phyloP scores from a whole-genome alignment of 768 basidiomycete species.

The Suillus fuscotomentosus region DNA sequence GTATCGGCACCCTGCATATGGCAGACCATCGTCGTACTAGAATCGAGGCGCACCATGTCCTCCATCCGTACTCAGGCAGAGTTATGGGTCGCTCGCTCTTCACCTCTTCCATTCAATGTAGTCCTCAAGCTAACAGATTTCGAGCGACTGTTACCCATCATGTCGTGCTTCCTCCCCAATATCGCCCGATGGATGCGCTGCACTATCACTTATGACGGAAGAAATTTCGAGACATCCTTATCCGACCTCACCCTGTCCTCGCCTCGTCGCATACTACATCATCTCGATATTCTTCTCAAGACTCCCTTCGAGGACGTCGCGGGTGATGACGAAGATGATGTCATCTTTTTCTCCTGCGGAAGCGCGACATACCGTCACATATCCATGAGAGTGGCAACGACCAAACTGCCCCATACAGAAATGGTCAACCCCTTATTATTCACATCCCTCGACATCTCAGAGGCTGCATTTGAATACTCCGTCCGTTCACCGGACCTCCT shows the following conservation, averaged over 20 bases:
- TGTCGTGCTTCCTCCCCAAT: conserved; percentile 59
- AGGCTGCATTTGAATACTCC: conserved; percentile 40
- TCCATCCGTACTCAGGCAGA: conserved; percentile 47
- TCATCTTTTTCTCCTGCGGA: conserved; percentile 30
- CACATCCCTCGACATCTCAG: conserved; percentile 56
- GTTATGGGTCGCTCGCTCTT: conserved; percentile 54
- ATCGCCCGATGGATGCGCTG: conserved; percentile 60
- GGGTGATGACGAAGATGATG: conserved; percentile 17
- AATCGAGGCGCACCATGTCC: conserved; percentile 31
- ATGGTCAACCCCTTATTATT: conserved; percentile 51
- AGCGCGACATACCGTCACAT: conserved; percentile 36
- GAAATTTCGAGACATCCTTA: conserved; percentile 27
- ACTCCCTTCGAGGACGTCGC: conserved; percentile 19
- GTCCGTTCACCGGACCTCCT: conserved; percentile 51
- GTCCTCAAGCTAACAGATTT: conserved; percentile 45
- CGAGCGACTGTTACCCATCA: conserved; percentile 57
- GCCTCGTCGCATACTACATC: conserved; percentile 25
- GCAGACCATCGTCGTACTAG: conserved; percentile 55
- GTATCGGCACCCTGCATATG: conserved; percentile 57
- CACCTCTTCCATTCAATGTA: conserved; percentile 54
- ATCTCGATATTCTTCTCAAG: conserved; percentile 25
- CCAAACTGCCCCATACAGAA: conserved; percentile 46
- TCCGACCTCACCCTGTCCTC: conserved; percentile 20
- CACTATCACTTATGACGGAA: conserved; percentile 38
- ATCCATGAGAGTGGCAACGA: conserved; percentile 49